A percentile compares a stretch with the other conserved stretches of the same genome.
Evolutionary conservation across 345 rosid genomes (phyloP).

Genomic region (Raphanus raphanistrum): DNA sequence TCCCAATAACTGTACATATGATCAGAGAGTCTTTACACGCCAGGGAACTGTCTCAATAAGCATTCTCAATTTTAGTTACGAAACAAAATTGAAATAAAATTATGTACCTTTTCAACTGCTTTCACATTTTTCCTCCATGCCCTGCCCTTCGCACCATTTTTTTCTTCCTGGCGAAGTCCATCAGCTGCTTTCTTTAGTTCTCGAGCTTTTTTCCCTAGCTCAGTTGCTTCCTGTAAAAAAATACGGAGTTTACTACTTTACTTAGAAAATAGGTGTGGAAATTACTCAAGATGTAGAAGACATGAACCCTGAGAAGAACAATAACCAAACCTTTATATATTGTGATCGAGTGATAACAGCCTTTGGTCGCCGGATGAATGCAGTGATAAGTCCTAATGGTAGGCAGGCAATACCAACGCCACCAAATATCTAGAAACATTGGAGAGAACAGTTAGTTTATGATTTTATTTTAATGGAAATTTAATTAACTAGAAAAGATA

Average conservation of each 20-base stretch:
- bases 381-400: constrained; percentile 90
- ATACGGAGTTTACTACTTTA: neutral
- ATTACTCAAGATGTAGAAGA: neutral
- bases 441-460: constrained; percentile 24
- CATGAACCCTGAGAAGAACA: neutral
- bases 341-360: constrained; percentile 99
- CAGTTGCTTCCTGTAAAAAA: constrained; percentile 89
- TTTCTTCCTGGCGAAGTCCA: constrained; percentile 94
- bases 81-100: neutral
- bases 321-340: constrained; percentile 74
- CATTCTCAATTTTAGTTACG: neutral
- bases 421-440: constrained; percentile 76
- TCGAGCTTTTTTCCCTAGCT: constrained; percentile 94
- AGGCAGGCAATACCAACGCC: constrained; percentile 97
- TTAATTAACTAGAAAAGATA: neutral
- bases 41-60: too few relatives aligned
- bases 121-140: constrained; percentile 98
- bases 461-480: constrained; percentile 1
- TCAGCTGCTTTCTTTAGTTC: constrained; percentile 96
- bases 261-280: too few relatives aligned
- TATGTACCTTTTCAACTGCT: constrained; percentile 80
- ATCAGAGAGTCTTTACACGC: too few relatives aligned
- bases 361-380: constrained; percentile 94
- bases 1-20: neutral
- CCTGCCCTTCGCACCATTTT: constrained; percentile 88